phyloP scores from a whole-genome alignment of 371 early-diverging fungal genomes.

The Rhizopus delemar region DNA sequence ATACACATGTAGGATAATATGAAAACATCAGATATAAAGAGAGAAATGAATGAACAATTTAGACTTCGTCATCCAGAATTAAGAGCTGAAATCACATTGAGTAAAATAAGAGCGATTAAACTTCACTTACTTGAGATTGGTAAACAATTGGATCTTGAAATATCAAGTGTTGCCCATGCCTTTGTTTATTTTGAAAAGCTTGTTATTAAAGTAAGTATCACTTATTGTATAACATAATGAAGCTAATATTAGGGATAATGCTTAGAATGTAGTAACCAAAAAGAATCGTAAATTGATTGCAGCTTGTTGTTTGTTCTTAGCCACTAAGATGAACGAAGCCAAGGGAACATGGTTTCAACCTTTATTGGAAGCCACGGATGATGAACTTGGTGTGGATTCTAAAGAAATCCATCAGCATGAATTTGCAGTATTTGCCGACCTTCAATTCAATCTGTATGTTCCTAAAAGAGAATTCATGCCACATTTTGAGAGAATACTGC shows the following conservation, averaged over 20 bases:
- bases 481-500: constrained; percentile 80
- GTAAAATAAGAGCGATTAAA: constrained; percentile 79
- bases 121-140: constrained; percentile 56
- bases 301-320: constrained; percentile 78
- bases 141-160: constrained; percentile 69
- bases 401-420: constrained; percentile 83
- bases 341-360: constrained; percentile 58
- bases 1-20: constrained; percentile 8
- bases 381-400: constrained; percentile 68
- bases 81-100: constrained; percentile 70
- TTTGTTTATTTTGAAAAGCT: constrained; percentile 95
- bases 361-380: constrained; percentile 44
- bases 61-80: constrained; percentile 70
- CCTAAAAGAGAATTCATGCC: constrained; percentile 83
- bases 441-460: constrained; percentile 84
- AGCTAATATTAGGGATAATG: not conserved
- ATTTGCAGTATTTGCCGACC: constrained; percentile 80
- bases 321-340: constrained; percentile 85
- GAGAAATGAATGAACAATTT: constrained; percentile 81
- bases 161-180: constrained; percentile 86
- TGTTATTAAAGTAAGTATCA: constrained; percentile 57
- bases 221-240: not conserved
- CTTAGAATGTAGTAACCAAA: constrained; percentile 69
- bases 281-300: constrained; percentile 80
- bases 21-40: constrained; percentile 58